phyloP scores from a whole-genome alignment of 257 asterid genomes.

The Gentiana dahurica region DNA sequence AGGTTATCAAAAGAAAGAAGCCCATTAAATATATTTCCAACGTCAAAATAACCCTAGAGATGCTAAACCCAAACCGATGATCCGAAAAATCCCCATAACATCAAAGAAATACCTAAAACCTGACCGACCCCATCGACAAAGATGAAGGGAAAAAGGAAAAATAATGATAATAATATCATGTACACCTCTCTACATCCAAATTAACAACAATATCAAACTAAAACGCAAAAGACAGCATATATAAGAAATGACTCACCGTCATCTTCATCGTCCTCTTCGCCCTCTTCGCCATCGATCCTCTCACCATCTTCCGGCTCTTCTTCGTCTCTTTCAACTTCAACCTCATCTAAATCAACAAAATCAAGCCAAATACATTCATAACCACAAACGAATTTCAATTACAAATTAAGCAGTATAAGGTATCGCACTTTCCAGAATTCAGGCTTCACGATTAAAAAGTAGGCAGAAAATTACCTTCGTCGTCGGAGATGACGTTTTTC shows the following conservation, averaged over 20 bases:
- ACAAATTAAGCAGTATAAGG: neutral
- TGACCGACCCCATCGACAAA: neutral
- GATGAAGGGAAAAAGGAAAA: neutral
- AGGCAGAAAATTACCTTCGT: conserved; percentile 45
- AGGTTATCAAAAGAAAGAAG: too few species aligned
- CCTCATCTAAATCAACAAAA: conserved; percentile 38
- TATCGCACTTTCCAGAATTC: too few species aligned
- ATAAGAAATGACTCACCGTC: conserved; percentile 49
- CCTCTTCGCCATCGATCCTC: conserved; percentile 33
- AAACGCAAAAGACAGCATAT: neutral
- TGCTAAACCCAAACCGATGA: too few species aligned
- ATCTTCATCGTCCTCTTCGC: conserved; percentile 61
- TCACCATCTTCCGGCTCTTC: conserved; percentile 46
- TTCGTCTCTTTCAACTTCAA: conserved; percentile 62
- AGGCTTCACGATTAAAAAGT: neutral
- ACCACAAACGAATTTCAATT: neutral
- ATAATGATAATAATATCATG: neutral
- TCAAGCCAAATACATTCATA: neutral
- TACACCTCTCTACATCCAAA: too few species aligned
- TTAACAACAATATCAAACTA: neutral
- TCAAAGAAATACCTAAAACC: neutral
- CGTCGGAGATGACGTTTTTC: conserved; percentile 61
- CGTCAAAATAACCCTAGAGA: too few species aligned
- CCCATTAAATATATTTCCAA: too few species aligned
- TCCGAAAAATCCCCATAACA: too few species aligned